Evolutionary conservation across 169 alveolate genomes (phyloP).

Genomic region (Plasmodium vivax): DNA sequence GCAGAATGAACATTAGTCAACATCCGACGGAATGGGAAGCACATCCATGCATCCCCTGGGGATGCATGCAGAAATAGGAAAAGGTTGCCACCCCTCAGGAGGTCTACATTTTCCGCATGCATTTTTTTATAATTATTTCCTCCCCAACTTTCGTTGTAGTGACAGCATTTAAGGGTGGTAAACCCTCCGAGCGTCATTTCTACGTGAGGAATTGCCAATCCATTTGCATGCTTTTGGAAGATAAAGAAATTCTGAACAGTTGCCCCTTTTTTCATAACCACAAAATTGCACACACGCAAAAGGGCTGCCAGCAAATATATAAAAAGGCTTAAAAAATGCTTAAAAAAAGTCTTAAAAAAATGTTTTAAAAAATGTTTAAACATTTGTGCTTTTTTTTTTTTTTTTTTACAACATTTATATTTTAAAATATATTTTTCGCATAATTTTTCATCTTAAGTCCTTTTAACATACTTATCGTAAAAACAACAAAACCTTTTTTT

Average conservation of each 20-base stretch:
- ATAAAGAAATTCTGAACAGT: neutral
- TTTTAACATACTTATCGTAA: neutral
- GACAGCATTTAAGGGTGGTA: neutral
- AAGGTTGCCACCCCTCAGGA: neutral
- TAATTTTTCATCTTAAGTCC: neutral
- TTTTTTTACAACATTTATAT: neutral
- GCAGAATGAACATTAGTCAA: neutral
- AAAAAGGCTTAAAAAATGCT: no score
- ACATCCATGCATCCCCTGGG: neutral
- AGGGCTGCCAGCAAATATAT: neutral
- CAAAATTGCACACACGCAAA: neutral
- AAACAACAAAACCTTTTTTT: neutral
- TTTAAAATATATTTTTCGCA: neutral
- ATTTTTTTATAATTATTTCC: neutral
- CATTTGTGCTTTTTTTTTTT: neutral
- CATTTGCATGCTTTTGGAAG: neutral
- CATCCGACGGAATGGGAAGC: neutral
- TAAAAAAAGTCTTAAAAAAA: neutral
- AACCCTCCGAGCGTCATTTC: neutral
- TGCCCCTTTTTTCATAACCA: neutral
- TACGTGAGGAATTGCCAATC: neutral
- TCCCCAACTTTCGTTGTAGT: neutral
- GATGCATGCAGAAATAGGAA: slow-evolving; percentile 39
- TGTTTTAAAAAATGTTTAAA: neutral
- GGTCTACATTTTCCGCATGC: slow-evolving; percentile 40